Base-by-base conservation (phyloP, 148 eudicot species). In the Camellia japonica region DNA sequence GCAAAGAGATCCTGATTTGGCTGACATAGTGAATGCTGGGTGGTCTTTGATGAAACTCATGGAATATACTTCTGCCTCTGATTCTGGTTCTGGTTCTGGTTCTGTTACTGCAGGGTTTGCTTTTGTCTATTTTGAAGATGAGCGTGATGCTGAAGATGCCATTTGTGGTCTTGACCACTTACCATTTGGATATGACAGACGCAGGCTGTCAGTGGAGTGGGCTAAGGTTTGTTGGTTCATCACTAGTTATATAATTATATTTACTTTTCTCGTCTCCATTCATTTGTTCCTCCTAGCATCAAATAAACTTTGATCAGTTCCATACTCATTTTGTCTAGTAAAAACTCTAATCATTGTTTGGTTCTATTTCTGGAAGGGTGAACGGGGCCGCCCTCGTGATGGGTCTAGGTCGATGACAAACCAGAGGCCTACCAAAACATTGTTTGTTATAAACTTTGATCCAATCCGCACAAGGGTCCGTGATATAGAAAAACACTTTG, bases 171-270 rank as follows among this genome's bases (percentile, higher is more conserved):
- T 95, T 80, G 97, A 95, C 88, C 85, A 87, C 71, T 71, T 75
- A 47, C 90, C 99, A n/a, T 95, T 95, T 86, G 99, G 99, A 15
- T 84, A 84, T 80, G 97, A 90, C 84, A 90, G 86, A 86, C 97
- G 97, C 64, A 87, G 80, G 72, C 79, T 95, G 72, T 93, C 99
- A 0, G 97, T 95, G 79, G 99, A 95, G 84, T 95, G 99, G 99
- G 94, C 99, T 19, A 90, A 85, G 97, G 99, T 95, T 81, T 16
- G 71, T 75, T 77, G 64, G 7, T 65, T 61, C 10, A 38, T 16
- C 12, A 18, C 65, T 41, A 73, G 38, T 6, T 71, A 65, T 60
- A 20, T 71, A 72, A 16, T 6, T 71, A 65, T 60, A 20, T 71
- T 54, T 19, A 47, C 55, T 72, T 54, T 51, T 76, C n/a, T 30